phyloP scores from a whole-genome alignment of 1,284 basidiomycete species.

The Trichosporon inkin region DNA sequence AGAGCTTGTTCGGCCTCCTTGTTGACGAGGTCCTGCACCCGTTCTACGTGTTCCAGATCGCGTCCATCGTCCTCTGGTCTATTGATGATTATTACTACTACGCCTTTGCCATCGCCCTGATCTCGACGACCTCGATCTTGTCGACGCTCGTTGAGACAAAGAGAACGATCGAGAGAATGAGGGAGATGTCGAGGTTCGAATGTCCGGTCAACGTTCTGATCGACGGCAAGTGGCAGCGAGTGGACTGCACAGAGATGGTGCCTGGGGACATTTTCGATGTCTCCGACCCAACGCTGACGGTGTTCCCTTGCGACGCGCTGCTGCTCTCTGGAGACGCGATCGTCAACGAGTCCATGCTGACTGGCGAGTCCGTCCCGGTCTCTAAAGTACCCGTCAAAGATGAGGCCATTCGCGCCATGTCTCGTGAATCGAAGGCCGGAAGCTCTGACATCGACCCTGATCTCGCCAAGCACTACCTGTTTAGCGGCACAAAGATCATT shows the following conservation, averaged over 20 bases:
- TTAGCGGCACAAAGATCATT: constrained; percentile 87
- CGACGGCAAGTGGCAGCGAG: constrained; percentile 67
- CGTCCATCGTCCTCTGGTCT: constrained; percentile 90
- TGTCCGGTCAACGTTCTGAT: constrained; percentile 73
- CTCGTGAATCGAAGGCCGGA: constrained; percentile 58
- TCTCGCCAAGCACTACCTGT: constrained; percentile 79
- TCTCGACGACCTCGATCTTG: constrained; percentile 78
- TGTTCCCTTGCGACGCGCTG: constrained; percentile 79
- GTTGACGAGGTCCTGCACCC: constrained; percentile 93
- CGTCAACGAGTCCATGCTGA: constrained; percentile 80
- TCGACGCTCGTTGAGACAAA: constrained; percentile 91
- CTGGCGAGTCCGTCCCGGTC: constrained; percentile 69
- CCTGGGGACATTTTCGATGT: constrained; percentile 92
- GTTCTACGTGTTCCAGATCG: constrained; percentile 98
- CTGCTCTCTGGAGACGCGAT: constrained; percentile 57
- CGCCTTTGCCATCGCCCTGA: constrained; percentile 93
- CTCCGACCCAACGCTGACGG: constrained; percentile 65
- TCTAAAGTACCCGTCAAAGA: constrained; percentile 62
- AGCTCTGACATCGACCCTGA: constrained; percentile 64
- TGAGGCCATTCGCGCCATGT: constrained; percentile 67
- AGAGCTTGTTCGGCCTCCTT: constrained; percentile 73
- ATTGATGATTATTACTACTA: constrained; percentile 96
- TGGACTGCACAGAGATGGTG: constrained; percentile 76
- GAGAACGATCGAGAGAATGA: constrained; percentile 90
- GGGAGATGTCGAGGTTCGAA: constrained; percentile 90